These are phyloP conservation scores for Fusarium mangiferae DNA, from an alignment of 2,329 filamentous ascomycete species.

Conservation along the genomic window DNA sequence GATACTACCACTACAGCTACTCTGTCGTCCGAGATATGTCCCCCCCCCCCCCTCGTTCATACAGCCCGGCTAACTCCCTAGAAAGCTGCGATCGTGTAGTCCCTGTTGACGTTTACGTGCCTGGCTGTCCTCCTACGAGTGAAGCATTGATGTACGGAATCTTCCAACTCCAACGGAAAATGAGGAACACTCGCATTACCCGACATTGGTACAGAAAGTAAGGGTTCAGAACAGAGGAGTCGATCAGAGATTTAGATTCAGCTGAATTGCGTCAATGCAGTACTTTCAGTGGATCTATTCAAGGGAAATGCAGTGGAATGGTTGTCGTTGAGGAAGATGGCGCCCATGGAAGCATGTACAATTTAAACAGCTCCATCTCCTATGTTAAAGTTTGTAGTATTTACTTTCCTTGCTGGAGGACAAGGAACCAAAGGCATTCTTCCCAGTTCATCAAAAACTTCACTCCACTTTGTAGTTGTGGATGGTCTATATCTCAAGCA, in stretches of 20 bases:
- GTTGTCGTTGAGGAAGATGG: not conserved
- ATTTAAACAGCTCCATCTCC: not conserved
- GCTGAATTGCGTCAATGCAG: not conserved
- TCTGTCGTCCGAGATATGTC: slow-evolving; percentile 67
- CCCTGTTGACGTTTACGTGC: slow-evolving; percentile 83
- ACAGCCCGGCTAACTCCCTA: not conserved
- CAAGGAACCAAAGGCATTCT: not conserved
- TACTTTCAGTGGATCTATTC: not conserved
- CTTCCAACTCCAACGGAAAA: slow-evolving; percentile 82
- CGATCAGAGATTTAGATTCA: not conserved
- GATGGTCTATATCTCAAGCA: not conserved
- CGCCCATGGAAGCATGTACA: not conserved
- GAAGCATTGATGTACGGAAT: slow-evolving; percentile 76
- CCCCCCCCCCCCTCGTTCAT: not conserved
- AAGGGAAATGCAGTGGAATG: not conserved
- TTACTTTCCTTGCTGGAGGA: not conserved
- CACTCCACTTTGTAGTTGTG: not conserved
- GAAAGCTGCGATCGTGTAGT: slow-evolving; percentile 74
- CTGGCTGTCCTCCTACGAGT: slow-evolving; percentile 73
- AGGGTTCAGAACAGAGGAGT: not conserved
- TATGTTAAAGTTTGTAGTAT: slow-evolving; percentile 11
- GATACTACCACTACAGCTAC: slow-evolving; percentile 90
- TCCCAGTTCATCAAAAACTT: not conserved
- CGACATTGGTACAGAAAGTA: slow-evolving; percentile 70
- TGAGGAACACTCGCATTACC: slow-evolving; percentile 68